Percentiles rank a stretch among this genome's conserved stretches.
These are phyloP conservation scores for Pontederia crassipes DNA, from an alignment of 176 grass and related monocot genomes.

Conservation along the genomic window DNA sequence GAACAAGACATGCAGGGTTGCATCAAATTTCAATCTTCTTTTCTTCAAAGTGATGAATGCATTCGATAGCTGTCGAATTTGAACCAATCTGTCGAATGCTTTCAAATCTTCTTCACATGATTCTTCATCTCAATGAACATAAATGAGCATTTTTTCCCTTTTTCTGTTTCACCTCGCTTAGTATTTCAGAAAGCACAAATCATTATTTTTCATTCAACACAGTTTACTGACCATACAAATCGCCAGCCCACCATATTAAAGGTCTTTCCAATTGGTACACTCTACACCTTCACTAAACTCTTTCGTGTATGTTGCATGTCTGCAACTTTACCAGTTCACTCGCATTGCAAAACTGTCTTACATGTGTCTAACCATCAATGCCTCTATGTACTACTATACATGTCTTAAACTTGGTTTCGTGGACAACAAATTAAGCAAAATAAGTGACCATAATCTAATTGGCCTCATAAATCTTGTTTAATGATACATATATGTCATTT, in stretches of 20 bases:
- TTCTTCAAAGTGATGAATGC: too few relatives aligned
- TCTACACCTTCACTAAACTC: not conserved
- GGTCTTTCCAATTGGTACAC: not conserved
- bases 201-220: not conserved
- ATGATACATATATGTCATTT: too few relatives aligned
- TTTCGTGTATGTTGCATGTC: not conserved
- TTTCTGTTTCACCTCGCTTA: not conserved
- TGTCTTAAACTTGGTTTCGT: not conserved
- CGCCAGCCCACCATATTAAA: not conserved
- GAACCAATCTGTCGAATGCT: too few relatives aligned
- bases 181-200: not conserved
- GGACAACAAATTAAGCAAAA: not conserved
- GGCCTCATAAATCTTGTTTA: too few relatives aligned
- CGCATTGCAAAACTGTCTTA: not conserved
- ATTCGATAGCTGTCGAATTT: too few relatives aligned
- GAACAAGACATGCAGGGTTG: too few relatives aligned
- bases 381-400: not conserved
- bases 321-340: not conserved
- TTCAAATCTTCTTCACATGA: too few relatives aligned
- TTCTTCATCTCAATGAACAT: not conserved
- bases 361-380: not conserved
- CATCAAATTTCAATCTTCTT: too few relatives aligned
- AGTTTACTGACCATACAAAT: not conserved
- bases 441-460: not conserved
- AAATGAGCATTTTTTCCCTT: not conserved